Evolutionary conservation across 2,329 filamentous ascomycete genomes (phyloP).

Genomic region (Aspergillus fructus): DNA sequence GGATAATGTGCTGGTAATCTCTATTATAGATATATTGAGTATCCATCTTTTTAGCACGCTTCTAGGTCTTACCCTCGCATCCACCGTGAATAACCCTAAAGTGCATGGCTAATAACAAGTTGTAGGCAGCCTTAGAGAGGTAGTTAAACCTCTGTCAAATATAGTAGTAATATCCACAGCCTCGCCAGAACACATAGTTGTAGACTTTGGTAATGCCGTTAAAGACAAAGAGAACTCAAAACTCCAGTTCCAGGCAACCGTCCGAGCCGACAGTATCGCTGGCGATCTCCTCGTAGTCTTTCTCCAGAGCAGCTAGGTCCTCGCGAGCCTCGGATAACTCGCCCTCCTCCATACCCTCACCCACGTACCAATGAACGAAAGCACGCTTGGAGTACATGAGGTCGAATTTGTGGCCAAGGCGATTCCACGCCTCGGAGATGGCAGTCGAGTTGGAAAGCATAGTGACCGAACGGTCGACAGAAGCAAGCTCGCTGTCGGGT

Average conservation of each 20-base stretch:
- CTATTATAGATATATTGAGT: no score
- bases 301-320: slow-evolving; percentile 82
- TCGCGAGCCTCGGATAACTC: slow-evolving; percentile 86
- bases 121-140: no score
- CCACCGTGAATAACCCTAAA: no score
- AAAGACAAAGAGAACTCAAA: slow-evolving; percentile 26
- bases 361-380: slow-evolving; percentile 73
- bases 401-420: slow-evolving; percentile 80
- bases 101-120: no score
- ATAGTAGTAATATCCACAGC: background rate
- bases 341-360: slow-evolving; percentile 89
- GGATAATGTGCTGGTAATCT: no score
- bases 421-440: slow-evolving; percentile 99
- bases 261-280: slow-evolving; percentile 66
- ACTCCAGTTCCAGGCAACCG: slow-evolving; percentile 46
- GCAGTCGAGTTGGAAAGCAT: slow-evolving; percentile 97
- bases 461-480: slow-evolving; percentile 55
- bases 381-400: slow-evolving; percentile 69
- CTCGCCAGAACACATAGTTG: background rate
- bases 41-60: no score
- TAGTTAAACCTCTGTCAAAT: no score
- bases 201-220: background rate
- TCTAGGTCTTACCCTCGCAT: no score
- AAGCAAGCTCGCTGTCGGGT: slow-evolving; percentile 54
- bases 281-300: slow-evolving; percentile 84